Evolutionary conservation across 1,139 yeast genomes (phyloP), one percentile per base, ranked within the genome.

Genomic region (Sugiyamaella grinbergsii): DNA sequence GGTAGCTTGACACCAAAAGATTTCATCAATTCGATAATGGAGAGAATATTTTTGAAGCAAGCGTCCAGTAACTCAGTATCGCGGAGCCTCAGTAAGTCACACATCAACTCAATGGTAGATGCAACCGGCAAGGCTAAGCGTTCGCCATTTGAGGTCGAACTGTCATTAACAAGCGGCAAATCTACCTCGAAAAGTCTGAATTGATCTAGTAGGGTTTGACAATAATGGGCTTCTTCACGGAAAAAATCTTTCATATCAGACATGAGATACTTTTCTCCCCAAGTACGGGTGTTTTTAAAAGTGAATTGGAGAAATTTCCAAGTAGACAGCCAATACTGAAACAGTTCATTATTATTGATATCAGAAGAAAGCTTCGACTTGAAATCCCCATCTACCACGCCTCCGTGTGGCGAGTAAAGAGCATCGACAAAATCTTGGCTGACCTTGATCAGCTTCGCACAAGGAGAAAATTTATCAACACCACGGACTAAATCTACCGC

Each of bases 1-100:
- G 68, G 67, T 15, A 64, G 56, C 20, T 54, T 44, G n/a, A 63
- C 58, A n/a, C 59, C 54, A 49, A 62, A 65, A 8, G 66, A 62
- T 28, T 58, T 58, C 65, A 65, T 63, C 26, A 65, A 52, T 37
- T 54, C 58, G 24, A 64, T 53, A 40, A 65, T 62, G 4, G 58
- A 77, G 50, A 82, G 77, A 8, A 87, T 87, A 53, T 88, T 73
- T 28, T 76, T 77, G 10, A 88, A 91, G 71, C 96, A 88, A 0
- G 90, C 79, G 33, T 80, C 81, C 42, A 90, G 73, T 41, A 91
- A 72, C 2, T 89, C 83, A 8, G 79, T 73, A 68, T 91, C 97
- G 51, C 91, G 89, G 47, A 91, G 72, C 54, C 95, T 76, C 34
- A 91, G 72, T 94, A 97, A 87, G 32, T 81, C 82, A 42, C 87